Conservation (phyloP, 306 rosid species). For the Malus asiatica region DNA sequence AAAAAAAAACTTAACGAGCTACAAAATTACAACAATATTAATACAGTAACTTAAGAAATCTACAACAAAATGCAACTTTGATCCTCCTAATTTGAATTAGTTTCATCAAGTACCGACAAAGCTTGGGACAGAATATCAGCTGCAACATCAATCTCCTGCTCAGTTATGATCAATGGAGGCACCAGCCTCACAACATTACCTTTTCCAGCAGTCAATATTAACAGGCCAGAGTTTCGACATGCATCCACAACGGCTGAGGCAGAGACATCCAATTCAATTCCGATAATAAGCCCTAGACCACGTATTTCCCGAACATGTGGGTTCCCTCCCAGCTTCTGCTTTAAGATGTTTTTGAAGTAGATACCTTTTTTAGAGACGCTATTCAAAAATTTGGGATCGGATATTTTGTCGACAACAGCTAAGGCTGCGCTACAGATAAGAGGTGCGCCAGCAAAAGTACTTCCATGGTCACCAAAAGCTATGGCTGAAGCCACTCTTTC, state of each 20-base stretch:
- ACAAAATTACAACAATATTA: not conserved
- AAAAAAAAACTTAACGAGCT: no score
- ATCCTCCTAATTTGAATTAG: conserved; percentile 22
- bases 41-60: not conserved
- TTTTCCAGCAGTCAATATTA: conserved; percentile 77
- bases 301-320: conserved; percentile 66
- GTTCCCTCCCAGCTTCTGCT: conserved; percentile 61
- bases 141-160: conserved; percentile 66
- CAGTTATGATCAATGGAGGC: conserved; percentile 83
- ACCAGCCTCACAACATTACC: conserved; percentile 80
- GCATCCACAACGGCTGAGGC: conserved; percentile 66
- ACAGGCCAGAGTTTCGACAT: conserved; percentile 63
- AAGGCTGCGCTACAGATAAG: conserved; percentile 70
- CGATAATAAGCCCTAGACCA: conserved; percentile 67
- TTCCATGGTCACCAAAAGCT: conserved; percentile 82
- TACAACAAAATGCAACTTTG: not conserved
- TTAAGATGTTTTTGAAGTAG: conserved; percentile 57
- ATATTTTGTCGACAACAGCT: conserved; percentile 64
- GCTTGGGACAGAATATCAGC: conserved; percentile 45
- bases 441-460: conserved; percentile 82
- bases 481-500: conserved; percentile 70
- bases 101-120: conserved; percentile 45
- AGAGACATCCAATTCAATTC: conserved; percentile 66
- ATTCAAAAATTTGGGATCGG: conserved; percentile 49
- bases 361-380: conserved; percentile 61